Conservation (phyloP, 2,329 filamentous ascomycete species). For the Cladorrhinum sp. region DNA sequence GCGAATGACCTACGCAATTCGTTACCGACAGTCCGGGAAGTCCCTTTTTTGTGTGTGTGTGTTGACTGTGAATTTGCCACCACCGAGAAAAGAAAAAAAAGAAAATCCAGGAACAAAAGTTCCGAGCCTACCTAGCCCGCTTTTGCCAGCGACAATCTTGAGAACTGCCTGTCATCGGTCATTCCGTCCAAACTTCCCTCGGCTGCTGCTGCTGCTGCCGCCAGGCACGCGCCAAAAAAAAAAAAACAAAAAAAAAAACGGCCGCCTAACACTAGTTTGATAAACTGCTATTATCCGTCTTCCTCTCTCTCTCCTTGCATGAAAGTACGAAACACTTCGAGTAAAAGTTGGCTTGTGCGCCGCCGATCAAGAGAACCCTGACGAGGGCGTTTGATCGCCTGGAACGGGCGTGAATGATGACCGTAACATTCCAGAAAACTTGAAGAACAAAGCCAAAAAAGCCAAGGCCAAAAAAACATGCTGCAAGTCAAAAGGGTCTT, state of each 20-base stretch:
- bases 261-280: no score
- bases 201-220: no score
- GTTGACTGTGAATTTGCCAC: neutral
- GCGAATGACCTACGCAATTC: neutral
- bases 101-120: neutral
- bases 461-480: no score
- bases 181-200: neutral
- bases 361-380: neutral
- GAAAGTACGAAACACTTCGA: neutral
- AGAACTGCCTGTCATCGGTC: neutral
- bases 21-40: neutral
- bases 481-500: no score
- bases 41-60: neutral
- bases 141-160: neutral
- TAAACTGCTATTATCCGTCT: no score
- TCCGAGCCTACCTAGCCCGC: no score
- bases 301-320: neutral
- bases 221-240: no score
- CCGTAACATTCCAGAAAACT: neutral
- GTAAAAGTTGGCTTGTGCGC: neutral
- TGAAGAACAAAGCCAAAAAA: no score
- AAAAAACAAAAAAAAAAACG: no score
- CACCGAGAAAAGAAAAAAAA: no score
- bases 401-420: neutral
- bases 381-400: neutral